Percentiles rank a stretch among this genome's conserved stretches.
phyloP scores from a whole-genome alignment of 2,329 filamentous ascomycete species.

The Gyromitra esculenta region DNA sequence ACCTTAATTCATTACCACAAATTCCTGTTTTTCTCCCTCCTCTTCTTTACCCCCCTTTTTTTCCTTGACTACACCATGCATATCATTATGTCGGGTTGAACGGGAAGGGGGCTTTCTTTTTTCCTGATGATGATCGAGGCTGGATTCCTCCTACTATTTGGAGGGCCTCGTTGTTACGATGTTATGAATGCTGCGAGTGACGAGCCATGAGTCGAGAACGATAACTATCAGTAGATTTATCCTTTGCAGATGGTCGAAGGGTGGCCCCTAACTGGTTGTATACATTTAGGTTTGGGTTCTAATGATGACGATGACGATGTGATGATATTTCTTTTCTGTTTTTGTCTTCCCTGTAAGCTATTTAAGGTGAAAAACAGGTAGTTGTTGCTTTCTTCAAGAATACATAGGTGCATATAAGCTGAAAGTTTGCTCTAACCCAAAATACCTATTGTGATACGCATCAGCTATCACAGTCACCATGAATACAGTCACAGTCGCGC shows the following conservation, averaged over 20 bases:
- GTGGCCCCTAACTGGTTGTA: not conserved
- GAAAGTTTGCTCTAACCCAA: no score
- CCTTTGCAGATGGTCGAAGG: conserved; percentile 3
- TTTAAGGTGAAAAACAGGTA: not conserved
- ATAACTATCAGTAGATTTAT: not conserved
- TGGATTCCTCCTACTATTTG: conserved; percentile 19
- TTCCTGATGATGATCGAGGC: not conserved
- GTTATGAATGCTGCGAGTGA: conserved; percentile 37
- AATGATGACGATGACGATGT: not conserved
- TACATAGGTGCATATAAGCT: no score
- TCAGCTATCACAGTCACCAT: no score
- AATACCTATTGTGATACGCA: no score
- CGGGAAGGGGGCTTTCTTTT: conserved; percentile 6
- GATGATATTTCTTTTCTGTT: not conserved
- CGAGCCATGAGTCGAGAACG: conserved; percentile 26
- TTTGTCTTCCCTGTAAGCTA: not conserved
- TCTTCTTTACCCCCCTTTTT: not conserved
- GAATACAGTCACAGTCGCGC: no score
- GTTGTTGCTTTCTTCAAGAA: not conserved
- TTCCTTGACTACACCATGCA: not conserved
- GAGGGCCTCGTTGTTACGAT: not conserved
- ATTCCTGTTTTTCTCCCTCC: conserved; percentile 25
- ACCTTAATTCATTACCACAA: conserved; percentile 51
- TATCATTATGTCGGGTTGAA: conserved; percentile 5
- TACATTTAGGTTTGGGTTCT: not conserved